Evolutionary conservation across 2,329 filamentous ascomycete genomes (phyloP).

Genomic region (Aspergillus felis): DNA sequence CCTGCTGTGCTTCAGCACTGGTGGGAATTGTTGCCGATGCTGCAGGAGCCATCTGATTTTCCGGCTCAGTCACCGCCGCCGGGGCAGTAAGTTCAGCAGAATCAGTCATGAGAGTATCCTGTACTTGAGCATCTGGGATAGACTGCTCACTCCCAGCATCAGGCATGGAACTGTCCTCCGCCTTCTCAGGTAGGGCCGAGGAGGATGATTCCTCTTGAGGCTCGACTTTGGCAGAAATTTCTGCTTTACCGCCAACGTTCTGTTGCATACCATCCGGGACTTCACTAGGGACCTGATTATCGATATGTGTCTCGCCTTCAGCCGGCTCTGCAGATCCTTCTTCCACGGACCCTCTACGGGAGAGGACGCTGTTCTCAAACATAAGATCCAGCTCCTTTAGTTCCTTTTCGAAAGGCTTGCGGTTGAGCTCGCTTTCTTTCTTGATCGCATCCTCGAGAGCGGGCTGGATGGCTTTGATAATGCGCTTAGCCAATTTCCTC

Average conservation of each 20-base stretch:
- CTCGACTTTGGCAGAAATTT: conserved; percentile 18
- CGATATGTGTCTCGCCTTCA: conserved; percentile 38
- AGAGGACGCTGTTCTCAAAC: conserved; percentile 62
- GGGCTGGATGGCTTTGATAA: conserved; percentile 77
- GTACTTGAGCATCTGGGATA: conserved; percentile 2
- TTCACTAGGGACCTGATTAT: conserved; percentile 34
- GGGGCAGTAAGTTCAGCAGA: conserved; percentile 1
- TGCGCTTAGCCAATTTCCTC: conserved; percentile 81
- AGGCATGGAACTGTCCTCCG: conserved; percentile 10
- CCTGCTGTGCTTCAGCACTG: conserved; percentile 23
- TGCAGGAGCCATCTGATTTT: conserved; percentile 13
- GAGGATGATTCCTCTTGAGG: conserved; percentile 20
- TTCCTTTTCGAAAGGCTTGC: conserved; percentile 65
- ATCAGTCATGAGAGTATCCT: conserved; percentile 6
- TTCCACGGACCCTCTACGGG: conserved; percentile 43
- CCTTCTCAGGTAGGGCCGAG: conserved; percentile 5
- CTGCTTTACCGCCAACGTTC: conserved; percentile 26
- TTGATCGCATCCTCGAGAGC: conserved; percentile 70
- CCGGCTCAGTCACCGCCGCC: conserved; percentile 9
- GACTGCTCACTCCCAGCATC: conserved; percentile 11
- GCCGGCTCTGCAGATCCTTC: conserved; percentile 34
- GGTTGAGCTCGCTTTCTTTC: conserved; percentile 76
- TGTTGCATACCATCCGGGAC: conserved; percentile 29
- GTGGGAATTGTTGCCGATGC: conserved; percentile 32
- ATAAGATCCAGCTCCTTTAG: conserved; percentile 70